A percentile compares a stretch with the other conserved stretches of the same genome.
These are phyloP conservation scores for Penicillium bovifimosum DNA, from an alignment of 495 filamentous ascomycete genomes.

Conservation along the genomic window DNA sequence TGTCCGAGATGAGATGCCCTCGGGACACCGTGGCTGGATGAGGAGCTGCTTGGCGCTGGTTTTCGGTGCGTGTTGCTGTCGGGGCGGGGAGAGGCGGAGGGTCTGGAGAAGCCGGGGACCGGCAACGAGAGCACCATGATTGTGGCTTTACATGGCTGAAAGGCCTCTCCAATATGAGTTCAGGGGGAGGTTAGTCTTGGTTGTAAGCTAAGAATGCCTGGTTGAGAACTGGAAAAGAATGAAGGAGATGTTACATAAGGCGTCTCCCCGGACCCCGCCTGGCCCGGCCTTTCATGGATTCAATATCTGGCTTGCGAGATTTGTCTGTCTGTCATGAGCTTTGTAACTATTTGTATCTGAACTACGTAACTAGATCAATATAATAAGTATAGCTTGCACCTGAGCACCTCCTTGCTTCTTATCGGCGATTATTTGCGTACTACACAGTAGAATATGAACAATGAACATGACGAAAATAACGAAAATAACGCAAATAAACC, in stretches of 20 bases:
- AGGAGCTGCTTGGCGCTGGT: constrained; percentile 19
- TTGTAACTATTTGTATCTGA: no score
- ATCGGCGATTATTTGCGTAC: neutral
- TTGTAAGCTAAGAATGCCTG: neutral
- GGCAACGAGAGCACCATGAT: constrained; percentile 43
- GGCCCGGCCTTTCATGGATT: neutral
- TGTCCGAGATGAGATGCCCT: constrained; percentile 8
- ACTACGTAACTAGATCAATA: no score
- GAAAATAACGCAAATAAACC: no score
- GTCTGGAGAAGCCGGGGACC: constrained; percentile 36
- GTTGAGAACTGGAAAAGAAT: neutral
- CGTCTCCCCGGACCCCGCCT: neutral
- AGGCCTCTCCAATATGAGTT: neutral
- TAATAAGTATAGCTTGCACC: neutral
- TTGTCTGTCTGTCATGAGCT: no score
- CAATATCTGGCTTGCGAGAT: neutral
- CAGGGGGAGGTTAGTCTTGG: neutral
- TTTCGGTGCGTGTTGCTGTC: constrained; percentile 16
- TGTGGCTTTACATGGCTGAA: constrained; percentile 31
- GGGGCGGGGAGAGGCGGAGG: constrained; percentile 29
- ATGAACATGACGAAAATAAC: no score
- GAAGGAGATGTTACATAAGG: neutral
- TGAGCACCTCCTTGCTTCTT: neutral
- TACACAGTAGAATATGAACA: no score
- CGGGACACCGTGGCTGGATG: constrained; percentile 13